Percentiles rank a stretch among this genome's conserved stretches.
These are phyloP conservation scores for Antrodiella citrinella DNA, from an alignment of 768 basidiomycete genomes.

Conservation along the genomic window DNA sequence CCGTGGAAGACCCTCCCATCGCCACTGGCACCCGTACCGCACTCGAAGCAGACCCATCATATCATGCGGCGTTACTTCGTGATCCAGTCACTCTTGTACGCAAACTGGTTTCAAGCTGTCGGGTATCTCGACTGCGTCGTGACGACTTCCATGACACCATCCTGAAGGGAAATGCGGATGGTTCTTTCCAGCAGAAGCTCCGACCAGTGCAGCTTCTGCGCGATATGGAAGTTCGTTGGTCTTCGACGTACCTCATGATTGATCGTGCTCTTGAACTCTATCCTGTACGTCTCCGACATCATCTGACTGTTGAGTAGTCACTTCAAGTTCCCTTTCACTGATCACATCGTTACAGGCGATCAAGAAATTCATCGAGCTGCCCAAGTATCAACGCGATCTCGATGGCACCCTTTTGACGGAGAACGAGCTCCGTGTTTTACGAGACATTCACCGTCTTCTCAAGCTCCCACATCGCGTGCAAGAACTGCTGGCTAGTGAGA, in stretches of 20 bases:
- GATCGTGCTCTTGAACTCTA: conserved; percentile 19
- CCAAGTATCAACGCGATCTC: not conserved
- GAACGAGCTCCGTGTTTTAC: conserved; percentile 4
- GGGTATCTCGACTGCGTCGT: conserved; percentile 1
- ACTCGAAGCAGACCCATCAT: not conserved
- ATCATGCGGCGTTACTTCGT: not conserved
- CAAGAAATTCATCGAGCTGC: conserved; percentile 14
- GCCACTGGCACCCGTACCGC: too few relatives aligned
- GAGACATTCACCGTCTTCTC: conserved; percentile 3
- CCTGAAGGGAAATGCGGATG: not conserved
- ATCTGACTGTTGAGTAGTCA: not conserved
- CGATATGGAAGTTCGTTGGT: conserved; percentile 25
- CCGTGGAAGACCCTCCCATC: too few relatives aligned
- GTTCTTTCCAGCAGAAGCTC: too few relatives aligned
- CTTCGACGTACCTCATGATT: conserved; percentile 26
- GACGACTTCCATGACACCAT: not conserved
- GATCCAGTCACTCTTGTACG: not conserved
- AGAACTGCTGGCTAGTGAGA: conserved; percentile 21
- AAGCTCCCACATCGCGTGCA: conserved; percentile 18
- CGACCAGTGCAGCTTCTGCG: conserved; percentile 14
- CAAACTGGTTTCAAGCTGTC: not conserved
- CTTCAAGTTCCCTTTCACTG: conserved; percentile 4
- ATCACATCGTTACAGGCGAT: conserved; percentile 6
- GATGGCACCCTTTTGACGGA: conserved; percentile 12
- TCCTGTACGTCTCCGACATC: conserved; percentile 8